These are phyloP conservation scores for Lasiosphaeris hirsuta DNA, from an alignment of 495 filamentous ascomycete species.

Conservation along the genomic window DNA sequence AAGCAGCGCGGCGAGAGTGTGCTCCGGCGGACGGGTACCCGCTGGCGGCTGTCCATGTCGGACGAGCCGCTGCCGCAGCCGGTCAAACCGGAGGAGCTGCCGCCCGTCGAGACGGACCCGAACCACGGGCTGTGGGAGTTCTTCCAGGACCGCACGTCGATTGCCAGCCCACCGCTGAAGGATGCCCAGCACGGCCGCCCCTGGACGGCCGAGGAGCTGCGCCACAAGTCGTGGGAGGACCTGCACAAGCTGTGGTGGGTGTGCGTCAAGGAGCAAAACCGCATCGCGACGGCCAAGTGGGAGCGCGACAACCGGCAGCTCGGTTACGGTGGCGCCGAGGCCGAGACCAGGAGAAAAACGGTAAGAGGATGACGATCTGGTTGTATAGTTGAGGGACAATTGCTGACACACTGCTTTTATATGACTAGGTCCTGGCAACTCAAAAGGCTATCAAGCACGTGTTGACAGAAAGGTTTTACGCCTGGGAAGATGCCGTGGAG, in stretches of 20 bases:
- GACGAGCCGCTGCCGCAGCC: constrained; percentile 74
- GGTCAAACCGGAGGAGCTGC: constrained; percentile 60
- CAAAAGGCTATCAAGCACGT: constrained; percentile 76
- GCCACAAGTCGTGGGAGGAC: constrained; percentile 88
- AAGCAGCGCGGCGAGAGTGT: constrained; percentile 75
- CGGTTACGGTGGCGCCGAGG: constrained; percentile 66
- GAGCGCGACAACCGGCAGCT: constrained; percentile 63
- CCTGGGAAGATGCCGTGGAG: constrained; percentile 78
- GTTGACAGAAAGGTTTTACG: constrained; percentile 83
- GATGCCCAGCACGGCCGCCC: constrained; percentile 66
- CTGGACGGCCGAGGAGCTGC: constrained; percentile 87
- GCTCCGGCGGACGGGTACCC: constrained; percentile 71
- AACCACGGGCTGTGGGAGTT: constrained; percentile 94
- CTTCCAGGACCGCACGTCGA: constrained; percentile 64
- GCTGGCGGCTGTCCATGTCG: constrained; percentile 63
- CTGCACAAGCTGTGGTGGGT: constrained; percentile 92
- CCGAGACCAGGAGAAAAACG: constrained; percentile 47
- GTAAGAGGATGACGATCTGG: constrained; percentile 50
- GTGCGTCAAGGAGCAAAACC: constrained; percentile 88
- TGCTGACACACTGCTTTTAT: constrained; percentile 2
- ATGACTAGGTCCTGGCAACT: constrained; percentile 61
- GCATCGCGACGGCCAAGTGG: constrained; percentile 69
- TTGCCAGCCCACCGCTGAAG: constrained; percentile 65
- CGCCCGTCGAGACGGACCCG: constrained; percentile 54
- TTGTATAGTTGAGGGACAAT: background rate